A percentile compares a stretch with the other conserved stretches of the same genome.
These are phyloP conservation scores for Botrytis squamosa DNA, from an alignment of 2,329 filamentous ascomycete species.

Conservation along the genomic window DNA sequence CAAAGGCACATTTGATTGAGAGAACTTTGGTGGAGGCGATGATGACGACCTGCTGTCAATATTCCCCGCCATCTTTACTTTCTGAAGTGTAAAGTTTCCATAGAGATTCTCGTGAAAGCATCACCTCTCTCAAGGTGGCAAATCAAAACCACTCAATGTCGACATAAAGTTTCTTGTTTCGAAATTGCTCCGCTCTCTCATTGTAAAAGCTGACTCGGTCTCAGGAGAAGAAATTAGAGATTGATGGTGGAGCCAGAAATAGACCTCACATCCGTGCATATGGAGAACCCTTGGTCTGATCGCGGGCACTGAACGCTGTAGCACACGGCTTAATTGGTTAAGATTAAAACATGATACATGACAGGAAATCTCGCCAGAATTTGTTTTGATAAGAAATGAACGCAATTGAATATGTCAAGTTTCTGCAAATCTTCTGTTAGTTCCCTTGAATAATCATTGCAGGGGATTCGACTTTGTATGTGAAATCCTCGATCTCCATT, in stretches of 20 bases:
- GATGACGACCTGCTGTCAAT: neutral
- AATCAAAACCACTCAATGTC: neutral
- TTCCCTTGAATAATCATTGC: neutral
- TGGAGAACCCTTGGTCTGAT: slow-evolving; percentile 8
- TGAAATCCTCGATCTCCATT: neutral
- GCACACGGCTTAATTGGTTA: neutral
- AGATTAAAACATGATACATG: neutral
- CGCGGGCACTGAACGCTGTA: neutral
- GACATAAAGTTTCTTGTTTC: neutral
- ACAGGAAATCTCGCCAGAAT: neutral
- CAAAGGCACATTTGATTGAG: slow-evolving; percentile 3
- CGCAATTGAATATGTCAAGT: neutral
- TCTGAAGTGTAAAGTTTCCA: neutral
- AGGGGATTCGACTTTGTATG: neutral
- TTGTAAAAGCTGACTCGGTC: neutral
- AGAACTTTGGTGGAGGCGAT: neutral
- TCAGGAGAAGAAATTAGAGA: slow-evolving; percentile 23
- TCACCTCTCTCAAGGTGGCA: neutral
- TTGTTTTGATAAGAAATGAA: neutral
- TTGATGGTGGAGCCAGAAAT: slow-evolving; percentile 21
- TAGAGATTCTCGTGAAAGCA: neutral
- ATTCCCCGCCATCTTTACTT: slow-evolving; percentile 10
- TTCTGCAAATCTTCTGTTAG: neutral
- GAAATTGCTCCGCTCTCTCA: neutral
- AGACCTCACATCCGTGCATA: slow-evolving; percentile 11